Base-by-base conservation (phyloP, 2,329 filamentous ascomycete species). In the Basipetospora chlamydospora region DNA sequence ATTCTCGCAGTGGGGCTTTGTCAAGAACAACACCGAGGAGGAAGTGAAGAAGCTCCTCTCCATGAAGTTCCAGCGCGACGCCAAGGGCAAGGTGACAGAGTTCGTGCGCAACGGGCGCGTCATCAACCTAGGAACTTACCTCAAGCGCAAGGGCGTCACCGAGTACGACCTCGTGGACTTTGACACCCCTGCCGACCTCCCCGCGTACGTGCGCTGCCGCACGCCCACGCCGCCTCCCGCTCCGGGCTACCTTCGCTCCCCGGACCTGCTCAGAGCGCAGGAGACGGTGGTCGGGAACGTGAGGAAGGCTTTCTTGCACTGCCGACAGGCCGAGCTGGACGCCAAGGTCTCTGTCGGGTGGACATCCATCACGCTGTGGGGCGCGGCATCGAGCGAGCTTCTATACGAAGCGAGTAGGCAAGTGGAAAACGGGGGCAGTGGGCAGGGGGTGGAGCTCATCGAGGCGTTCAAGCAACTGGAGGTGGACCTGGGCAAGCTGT, bases 1-100 rank as follows among this genome's bases (percentile, higher is more conserved):
- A 17, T 68, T 68, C 44, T 66, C 66, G 11, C 63, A 67, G 42
- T 69, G 65, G 65, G 64, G 64, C 0, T 69, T 69, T 42, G 64
- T 64, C 28, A 69, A 69, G 51, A 68, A 69, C 40, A 68, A 68
- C 42, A 68, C 64, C 28, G 65, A 68, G 40, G 64, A 66, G 18
- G 65, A 68, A 39, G 63, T 68, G 6, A 65, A 66, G 46, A 55
- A 59, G 13, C 52, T 69, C 34, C 49, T 69, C 7, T 64, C 63
- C 26, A 63, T 66, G 50, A 67, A 68, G 42, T 66, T 67, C 31
- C 63, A 67, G 44, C 62, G 65, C 29, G 64, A 66, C 45, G 65
- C 65, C 4, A 60, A 66, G 43, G 65, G 65, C 39, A 69, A 69
- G 44, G 60, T 66, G 20, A 67, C 65, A 1, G 60, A 66, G 35